Base-by-base conservation (phyloP, 2,329 filamentous ascomycete species). In the Fusarium oxysporum region DNA sequence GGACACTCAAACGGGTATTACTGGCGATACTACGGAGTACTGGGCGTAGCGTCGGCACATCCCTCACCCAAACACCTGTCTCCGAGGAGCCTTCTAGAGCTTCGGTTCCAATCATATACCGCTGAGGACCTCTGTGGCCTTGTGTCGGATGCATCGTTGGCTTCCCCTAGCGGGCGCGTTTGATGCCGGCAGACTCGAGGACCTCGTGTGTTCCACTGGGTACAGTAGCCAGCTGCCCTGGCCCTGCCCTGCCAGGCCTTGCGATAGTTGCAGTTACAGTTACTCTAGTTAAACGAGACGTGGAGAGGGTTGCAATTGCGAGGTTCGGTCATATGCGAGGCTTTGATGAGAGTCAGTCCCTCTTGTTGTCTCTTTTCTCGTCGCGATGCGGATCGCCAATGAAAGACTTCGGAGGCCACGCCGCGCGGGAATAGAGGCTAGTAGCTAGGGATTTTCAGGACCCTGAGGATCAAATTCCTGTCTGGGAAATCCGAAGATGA, bases 131-230 rank as follows among this genome's bases (percentile, higher is more conserved):
- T 56, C 14, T 61, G 25, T 70, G 66, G 61, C 45, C 32, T 23
- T 12, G 41, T 21, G 28, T 30, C 70, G 70, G 70, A 71, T 73
- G 70, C 54, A 58, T 70, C 47, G n/a, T 48, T 17, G 28, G 21
- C 48, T 65, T 60, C 71, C 71, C 71, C 71, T 73, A 74, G 71
- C 50, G 71, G 70, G 55, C 45, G 63, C n/a, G 6, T 44, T 30
- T 35, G 21, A 53, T 48, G 54, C 45, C 53, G 45, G 64, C 21
- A 65, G 48, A n/a, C 62, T 65, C 33, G 23, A 17, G 1, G 13
- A 17, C 35, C 33, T 38, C 50, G 50, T 40, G 33, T 54, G 10
- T 28, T 28, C 50, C 5, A 54, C 35, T 40, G 45, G 33, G 50
- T 57, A 57, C 54, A 5, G 54, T 57, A 57, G 40, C 54, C 54